Evolutionary conservation across 805 yeast genomes (phyloP).

Genomic region (Saccharomycopsis fibuligera): DNA sequence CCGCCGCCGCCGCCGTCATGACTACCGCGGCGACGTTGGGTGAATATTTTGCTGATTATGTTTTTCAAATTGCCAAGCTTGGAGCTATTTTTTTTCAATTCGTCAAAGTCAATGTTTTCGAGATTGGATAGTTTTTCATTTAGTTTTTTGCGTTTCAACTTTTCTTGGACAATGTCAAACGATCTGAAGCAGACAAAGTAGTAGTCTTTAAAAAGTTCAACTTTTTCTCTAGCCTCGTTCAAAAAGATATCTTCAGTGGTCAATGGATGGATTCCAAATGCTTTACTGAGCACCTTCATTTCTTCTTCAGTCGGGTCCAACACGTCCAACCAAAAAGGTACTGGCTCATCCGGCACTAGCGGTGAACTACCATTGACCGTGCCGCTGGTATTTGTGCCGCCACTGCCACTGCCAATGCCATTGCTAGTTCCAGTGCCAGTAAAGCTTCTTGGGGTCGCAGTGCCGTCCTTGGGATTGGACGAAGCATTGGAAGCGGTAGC

Average conservation of each 20-base stretch:
- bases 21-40: not conserved
- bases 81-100: conserved; percentile 6
- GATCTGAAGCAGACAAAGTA: conserved; percentile 87
- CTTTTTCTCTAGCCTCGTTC: conserved; percentile 93
- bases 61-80: conserved; percentile 6
- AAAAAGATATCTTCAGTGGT: conserved; percentile 92
- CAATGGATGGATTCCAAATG: conserved; percentile 93
- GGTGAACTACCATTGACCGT: conserved; percentile 14
- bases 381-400: conserved; percentile 1
- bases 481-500: conserved; percentile 12
- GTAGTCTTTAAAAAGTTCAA: conserved; percentile 84
- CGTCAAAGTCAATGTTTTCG: conserved; percentile 14
- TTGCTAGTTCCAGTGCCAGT: too few relatives aligned
- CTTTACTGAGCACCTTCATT: conserved; percentile 83
- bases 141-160: conserved; percentile 32
- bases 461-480: conserved; percentile 6
- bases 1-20: not conserved
- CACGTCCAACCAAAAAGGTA: conserved; percentile 92
- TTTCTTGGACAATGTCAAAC: conserved; percentile 74
- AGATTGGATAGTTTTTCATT: conserved; percentile 27
- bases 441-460: conserved; percentile 5
- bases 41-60: conserved; percentile 4
- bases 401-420: not conserved
- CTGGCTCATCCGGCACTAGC: conserved; percentile 31
- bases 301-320: conserved; percentile 93